Percentiles rank a stretch among this genome's conserved stretches.
Evolutionary conservation across 257 asterid genomes (phyloP).

Genomic region (Euphrasia confusa): DNA sequence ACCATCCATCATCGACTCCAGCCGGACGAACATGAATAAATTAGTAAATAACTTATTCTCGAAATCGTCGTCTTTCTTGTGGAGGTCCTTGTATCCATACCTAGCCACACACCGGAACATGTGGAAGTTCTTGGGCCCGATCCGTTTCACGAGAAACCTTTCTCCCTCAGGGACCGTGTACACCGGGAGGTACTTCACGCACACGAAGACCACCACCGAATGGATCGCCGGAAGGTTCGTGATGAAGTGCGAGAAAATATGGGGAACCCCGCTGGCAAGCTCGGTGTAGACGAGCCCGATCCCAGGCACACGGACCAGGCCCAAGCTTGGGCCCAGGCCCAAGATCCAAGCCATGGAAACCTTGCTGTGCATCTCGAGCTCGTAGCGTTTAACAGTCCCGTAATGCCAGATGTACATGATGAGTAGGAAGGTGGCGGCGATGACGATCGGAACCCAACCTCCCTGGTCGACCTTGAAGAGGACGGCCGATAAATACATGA

Average conservation of each 20-base stretch:
- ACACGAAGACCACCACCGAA: slow-evolving; percentile 76
- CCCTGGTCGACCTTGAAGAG: slow-evolving; percentile 87
- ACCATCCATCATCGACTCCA: slow-evolving; percentile 96
- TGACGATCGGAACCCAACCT: slow-evolving; percentile 99
- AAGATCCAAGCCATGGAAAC: slow-evolving; percentile 95
- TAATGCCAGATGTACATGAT: slow-evolving; percentile 96
- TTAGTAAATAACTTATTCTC: slow-evolving; percentile 76
- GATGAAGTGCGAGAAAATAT: slow-evolving; percentile 88
- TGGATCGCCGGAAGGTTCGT: slow-evolving; percentile 90
- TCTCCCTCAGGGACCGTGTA: slow-evolving; percentile 92
- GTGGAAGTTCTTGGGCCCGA: slow-evolving; percentile 86
- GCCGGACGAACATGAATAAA: slow-evolving; percentile 73
- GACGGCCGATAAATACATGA: slow-evolving; percentile 80
- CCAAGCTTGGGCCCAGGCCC: slow-evolving; percentile 94
- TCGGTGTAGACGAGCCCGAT: slow-evolving; percentile 95
- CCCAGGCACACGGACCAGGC: slow-evolving; percentile 97
- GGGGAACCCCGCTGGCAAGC: slow-evolving; percentile 98
- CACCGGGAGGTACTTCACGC: slow-evolving; percentile 93
- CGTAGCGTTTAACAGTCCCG: slow-evolving; percentile 77
- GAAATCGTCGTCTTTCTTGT: slow-evolving; percentile 77
- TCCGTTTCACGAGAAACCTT: slow-evolving; percentile 78
- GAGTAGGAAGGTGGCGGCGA: slow-evolving; percentile 75
- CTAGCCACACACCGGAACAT: slow-evolving; percentile 96
- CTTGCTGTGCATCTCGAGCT: slow-evolving; percentile 94
- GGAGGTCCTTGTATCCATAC: slow-evolving; percentile 90